Percentiles rank a stretch among this genome's conserved stretches.
phyloP scores from a whole-genome alignment of 345 rosid species.

The Balakata baccata region DNA sequence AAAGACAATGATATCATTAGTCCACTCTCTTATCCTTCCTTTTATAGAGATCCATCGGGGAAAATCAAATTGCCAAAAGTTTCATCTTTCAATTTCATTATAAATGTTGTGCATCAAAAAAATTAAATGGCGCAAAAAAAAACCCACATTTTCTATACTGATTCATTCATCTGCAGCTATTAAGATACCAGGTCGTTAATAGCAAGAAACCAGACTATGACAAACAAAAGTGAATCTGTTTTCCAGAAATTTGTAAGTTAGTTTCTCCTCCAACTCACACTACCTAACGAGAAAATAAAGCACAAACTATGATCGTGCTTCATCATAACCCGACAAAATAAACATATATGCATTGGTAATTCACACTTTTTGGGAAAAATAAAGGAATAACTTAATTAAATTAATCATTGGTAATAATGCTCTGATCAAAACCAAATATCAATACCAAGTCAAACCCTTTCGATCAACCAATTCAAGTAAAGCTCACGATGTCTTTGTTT shows the following conservation, averaged over 20 bases:
- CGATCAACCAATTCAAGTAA: background rate
- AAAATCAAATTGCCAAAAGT: background rate
- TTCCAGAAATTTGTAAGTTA: background rate
- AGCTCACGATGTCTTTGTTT: background rate
- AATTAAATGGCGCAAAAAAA: background rate
- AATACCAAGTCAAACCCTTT: background rate
- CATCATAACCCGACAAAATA: background rate
- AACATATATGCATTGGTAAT: too few relatives aligned
- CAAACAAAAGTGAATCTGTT: constrained; percentile 2
- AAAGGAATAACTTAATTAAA: too few relatives aligned
- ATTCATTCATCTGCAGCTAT: background rate
- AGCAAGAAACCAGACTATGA: background rate
- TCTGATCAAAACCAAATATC: background rate
- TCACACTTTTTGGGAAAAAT: background rate
- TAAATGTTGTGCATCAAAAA: background rate
- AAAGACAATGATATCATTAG: background rate
- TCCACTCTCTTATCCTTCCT: background rate
- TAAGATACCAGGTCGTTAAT: background rate
- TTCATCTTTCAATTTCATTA: background rate
- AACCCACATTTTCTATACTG: background rate
- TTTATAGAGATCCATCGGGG: background rate
- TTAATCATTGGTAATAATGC: background rate
- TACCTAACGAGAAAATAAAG: background rate
- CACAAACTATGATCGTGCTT: background rate
- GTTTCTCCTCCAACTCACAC: background rate